Percentiles rank a stretch among this genome's conserved stretches.
Conservation (phyloP, 805 yeast species). For the Ascoidea tarda region DNA sequence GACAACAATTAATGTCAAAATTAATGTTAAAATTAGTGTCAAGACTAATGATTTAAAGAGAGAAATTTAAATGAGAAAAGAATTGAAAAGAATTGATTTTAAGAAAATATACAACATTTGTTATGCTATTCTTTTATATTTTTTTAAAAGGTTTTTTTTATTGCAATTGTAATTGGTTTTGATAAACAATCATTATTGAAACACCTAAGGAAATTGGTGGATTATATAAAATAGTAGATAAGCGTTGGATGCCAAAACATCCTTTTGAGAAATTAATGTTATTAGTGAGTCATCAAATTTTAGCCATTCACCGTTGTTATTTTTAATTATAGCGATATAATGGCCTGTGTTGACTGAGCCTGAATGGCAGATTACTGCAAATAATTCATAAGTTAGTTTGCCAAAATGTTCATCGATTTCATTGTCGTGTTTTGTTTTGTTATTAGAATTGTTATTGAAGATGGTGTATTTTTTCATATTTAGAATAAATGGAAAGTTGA, state of each 20-base stretch:
- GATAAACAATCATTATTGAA: neutral
- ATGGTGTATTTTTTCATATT: slow-evolving; percentile 50
- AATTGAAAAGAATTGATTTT: slow-evolving; percentile 1
- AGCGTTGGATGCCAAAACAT: slow-evolving; percentile 61
- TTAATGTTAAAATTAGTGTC: too few species aligned
- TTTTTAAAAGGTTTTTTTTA: too few species aligned
- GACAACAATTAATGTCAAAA: too few species aligned
- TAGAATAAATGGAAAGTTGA: slow-evolving; percentile 58
- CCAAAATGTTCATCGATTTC: slow-evolving; percentile 14
- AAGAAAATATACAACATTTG: too few species aligned
- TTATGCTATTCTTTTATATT: too few species aligned
- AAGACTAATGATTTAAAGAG: too few species aligned
- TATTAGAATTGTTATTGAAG: slow-evolving; percentile 5
- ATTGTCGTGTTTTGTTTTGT: slow-evolving; percentile 2
- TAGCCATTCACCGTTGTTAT: slow-evolving; percentile 53
- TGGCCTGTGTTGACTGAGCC: slow-evolving; percentile 97
- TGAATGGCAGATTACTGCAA: slow-evolving; percentile 76
- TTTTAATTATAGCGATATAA: slow-evolving; percentile 69
- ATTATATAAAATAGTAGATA: slow-evolving; percentile 64
- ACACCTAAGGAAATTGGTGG: slow-evolving; percentile 16
- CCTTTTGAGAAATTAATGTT: slow-evolving; percentile 44
- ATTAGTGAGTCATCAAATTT: slow-evolving; percentile 84
- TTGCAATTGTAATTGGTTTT: too few species aligned
- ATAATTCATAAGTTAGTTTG: slow-evolving; percentile 59
- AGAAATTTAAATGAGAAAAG: too few species aligned